Conservation (phyloP, 108 stramenopile genomes). For the Fragilaria crotonensis region DNA sequence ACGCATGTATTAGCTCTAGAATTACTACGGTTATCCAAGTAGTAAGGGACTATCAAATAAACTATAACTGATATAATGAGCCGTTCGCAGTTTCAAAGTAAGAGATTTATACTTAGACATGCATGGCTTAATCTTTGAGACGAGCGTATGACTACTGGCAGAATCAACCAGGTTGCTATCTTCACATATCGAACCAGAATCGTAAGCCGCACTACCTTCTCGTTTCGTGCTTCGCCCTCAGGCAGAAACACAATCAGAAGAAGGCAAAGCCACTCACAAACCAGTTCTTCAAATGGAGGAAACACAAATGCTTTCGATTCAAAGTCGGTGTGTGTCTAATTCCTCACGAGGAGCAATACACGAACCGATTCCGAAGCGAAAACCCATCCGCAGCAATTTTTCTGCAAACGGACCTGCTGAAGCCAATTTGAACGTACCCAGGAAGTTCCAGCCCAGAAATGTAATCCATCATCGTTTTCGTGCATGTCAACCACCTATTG, state of each 20-base stretch:
- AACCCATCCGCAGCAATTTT: no score
- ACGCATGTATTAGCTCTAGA: no score
- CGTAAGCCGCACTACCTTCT: no score
- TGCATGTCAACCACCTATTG: no score
- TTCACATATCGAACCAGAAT: background rate
- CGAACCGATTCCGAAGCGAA: no score
- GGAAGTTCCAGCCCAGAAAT: background rate
- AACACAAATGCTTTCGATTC: background rate
- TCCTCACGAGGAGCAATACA: no score
- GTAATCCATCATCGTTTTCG: no score
- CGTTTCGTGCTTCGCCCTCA: no score
- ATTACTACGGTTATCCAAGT: no score
- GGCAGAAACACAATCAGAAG: background rate
- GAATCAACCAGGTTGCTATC: constrained; percentile 99
- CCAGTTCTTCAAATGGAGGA: no score
- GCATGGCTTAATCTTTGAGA: constrained; percentile 99
- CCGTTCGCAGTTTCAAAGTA: constrained; percentile 90
- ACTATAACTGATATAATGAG: constrained; percentile 99
- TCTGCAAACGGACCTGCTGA: no score
- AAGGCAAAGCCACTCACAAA: background rate
- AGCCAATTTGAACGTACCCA: no score
- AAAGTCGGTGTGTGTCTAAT: background rate
- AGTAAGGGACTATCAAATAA: constrained; percentile 98
- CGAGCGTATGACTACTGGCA: constrained; percentile 99
- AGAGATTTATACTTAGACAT: constrained; percentile 98